Percentiles rank a stretch among this genome's conserved stretches.
Evolutionary conservation across 768 basidiomycete species (phyloP).

Genomic region (Termitomyces sp.): DNA sequence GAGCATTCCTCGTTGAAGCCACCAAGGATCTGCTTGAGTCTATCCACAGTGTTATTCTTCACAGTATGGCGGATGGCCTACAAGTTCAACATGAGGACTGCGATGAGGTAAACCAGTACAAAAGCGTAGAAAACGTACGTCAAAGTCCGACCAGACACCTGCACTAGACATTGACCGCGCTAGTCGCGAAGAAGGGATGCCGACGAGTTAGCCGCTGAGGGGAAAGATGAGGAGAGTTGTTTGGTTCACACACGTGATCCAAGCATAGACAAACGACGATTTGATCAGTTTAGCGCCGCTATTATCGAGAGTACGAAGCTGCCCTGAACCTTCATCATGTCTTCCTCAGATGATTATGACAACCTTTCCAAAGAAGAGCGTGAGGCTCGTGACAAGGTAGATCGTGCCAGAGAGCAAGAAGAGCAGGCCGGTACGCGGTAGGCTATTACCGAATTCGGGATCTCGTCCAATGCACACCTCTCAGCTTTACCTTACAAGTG

Average conservation of each 20-base stretch:
- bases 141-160: conserved; percentile 71
- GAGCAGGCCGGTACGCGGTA: conserved; percentile 79
- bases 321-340: conserved; percentile 16
- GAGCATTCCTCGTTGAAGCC: conserved; percentile 79
- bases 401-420: conserved; percentile 61
- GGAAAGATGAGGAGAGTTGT: not conserved
- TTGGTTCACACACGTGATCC: conserved; percentile 6
- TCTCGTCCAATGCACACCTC: conserved; percentile 18
- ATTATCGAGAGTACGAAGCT: not conserved
- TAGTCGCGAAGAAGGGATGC: not conserved
- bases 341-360: conserved; percentile 57
- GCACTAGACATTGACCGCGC: conserved; percentile 50
- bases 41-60: conserved; percentile 79
- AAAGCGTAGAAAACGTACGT: conserved; percentile 39
- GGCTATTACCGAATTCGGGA: conserved; percentile 9
- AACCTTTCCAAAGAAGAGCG: conserved; percentile 75
- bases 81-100: conserved; percentile 10
- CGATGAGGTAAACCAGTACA: conserved; percentile 10
- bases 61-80: conserved; percentile 69
- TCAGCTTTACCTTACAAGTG: conserved; percentile 87
- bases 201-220: not conserved
- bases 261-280: conserved; percentile 7
- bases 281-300: conserved; percentile 1
- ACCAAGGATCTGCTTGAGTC: conserved; percentile 75
- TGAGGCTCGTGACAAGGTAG: conserved; percentile 64